Evolutionary conservation across 2,329 filamentous ascomycete species (phyloP), one percentile per base, ranked within the genome.

Genomic region (Aureobasidium sp.): DNA sequence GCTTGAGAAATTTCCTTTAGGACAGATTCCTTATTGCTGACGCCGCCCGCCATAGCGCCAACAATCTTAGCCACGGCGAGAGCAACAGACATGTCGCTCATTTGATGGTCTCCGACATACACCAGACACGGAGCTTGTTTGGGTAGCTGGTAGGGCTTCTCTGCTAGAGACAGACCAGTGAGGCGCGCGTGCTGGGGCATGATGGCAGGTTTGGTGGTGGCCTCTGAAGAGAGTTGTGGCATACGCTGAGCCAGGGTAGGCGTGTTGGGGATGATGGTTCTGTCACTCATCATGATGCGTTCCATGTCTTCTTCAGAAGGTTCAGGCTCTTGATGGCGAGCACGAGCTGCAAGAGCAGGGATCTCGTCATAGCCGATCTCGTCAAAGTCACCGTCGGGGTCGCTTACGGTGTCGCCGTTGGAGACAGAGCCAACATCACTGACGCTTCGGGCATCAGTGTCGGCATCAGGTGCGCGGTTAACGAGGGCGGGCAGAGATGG

Each of bases 351-450:
- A 34, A 47, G 48, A 34, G 39, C 40, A 17, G 51, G 51, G 34
- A 53, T 53, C n/a, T 53, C 51, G n/a, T 37, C 32, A 25, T 53
- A 44, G 22, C 11, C 14, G 34, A 53, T 53, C 30, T 53, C 40
- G 32, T 53, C 51, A n/a, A 30, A 45, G 27, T 52, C 48, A 17
- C 17, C 35, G 17, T 38, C 51, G 19, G 27, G 7, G 10, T 53
- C 51, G 24, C 51, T 53, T 32, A 53, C 41, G 8, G 51, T 53
- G 6, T 53, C 51, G 25, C 40, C 51, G 25, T 34, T 47, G 5
- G 40, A 47, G 41, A 39, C 38, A 24, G 40, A 45, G 3, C 19
- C 51, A 12, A 44, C 40, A 40, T 39, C 34, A 24, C 48, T 51
- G n/a, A 53, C 32, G 25, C 51, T 53, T 17, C 3, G 19, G n/a